A percentile compares a stretch with the other conserved stretches of the same genome.
phyloP scores from a whole-genome alignment of 106 monocot genomes.

The Dendrobium chrysotoxum region DNA sequence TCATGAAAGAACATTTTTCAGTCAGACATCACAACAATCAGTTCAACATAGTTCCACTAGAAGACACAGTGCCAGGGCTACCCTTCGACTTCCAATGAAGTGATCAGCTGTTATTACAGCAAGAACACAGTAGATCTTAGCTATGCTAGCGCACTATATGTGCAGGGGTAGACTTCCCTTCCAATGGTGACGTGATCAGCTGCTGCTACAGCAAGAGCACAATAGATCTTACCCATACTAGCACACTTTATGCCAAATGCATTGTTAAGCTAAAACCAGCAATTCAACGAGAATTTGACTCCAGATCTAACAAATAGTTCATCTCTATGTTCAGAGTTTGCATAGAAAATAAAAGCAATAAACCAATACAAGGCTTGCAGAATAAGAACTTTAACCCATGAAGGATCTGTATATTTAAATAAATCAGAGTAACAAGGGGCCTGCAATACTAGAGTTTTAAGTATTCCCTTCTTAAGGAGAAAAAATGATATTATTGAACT shows the following conservation, averaged over 20 bases:
- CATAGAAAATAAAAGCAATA: conserved; percentile 49
- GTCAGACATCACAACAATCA: too few relatives aligned
- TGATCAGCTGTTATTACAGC: conserved; percentile 20
- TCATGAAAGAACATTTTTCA: too few relatives aligned
- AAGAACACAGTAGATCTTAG: conserved; percentile 49
- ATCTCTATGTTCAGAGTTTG: conserved; percentile 18
- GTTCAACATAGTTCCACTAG: too few relatives aligned
- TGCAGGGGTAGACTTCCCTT: too few relatives aligned
- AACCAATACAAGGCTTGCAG: conserved; percentile 62
- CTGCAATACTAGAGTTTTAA: neutral
- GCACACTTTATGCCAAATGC: conserved; percentile 2
- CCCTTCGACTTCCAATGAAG: neutral
- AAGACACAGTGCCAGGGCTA: conserved; percentile 12
- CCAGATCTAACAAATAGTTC: conserved; percentile 22
- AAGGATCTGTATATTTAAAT: neutral
- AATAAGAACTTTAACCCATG: neutral
- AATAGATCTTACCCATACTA: too few relatives aligned
- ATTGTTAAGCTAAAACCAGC: conserved; percentile 49
- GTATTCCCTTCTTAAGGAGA: neutral
- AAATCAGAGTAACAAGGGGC: neutral
- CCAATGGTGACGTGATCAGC: too few relatives aligned
- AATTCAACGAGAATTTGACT: conserved; percentile 39
- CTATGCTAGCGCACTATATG: too few relatives aligned
- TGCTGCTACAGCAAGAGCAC: too few relatives aligned
- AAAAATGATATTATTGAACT: neutral